Evolutionary conservation across 2,329 filamentous ascomycete genomes (phyloP).

Genomic region (Berkeleyomyces basicola): DNA sequence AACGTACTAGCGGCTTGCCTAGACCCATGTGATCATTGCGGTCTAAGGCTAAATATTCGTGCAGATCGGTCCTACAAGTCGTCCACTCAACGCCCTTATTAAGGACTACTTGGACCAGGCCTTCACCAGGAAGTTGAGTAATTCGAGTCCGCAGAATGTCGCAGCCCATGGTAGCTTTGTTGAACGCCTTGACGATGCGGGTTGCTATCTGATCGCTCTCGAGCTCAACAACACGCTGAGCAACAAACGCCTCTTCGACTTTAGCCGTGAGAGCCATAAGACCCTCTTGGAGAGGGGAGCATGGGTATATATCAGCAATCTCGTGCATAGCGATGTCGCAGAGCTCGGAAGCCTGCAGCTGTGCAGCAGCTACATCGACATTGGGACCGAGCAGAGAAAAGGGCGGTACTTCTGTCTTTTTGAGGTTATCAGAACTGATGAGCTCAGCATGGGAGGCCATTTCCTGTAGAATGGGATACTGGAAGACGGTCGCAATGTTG

Average conservation of each 20-base stretch:
- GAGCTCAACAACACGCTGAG: constrained; percentile 30
- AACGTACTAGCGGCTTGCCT: constrained; percentile 30
- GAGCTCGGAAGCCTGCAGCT: constrained; percentile 24
- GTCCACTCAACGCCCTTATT: constrained; percentile 23
- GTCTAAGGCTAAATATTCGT: constrained; percentile 26
- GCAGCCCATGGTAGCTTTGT: constrained; percentile 24
- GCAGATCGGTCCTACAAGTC: constrained; percentile 20
- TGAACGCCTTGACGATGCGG: constrained; percentile 26
- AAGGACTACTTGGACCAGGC: constrained; percentile 32
- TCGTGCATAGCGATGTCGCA: constrained; percentile 22
- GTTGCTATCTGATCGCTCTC: constrained; percentile 21
- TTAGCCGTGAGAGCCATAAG: constrained; percentile 37
- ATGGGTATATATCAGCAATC: constrained; percentile 37
- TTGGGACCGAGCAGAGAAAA: constrained; percentile 25
- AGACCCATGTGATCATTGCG: constrained; percentile 27
- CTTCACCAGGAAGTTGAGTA: constrained; percentile 27
- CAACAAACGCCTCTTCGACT: constrained; percentile 34
- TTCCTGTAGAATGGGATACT: constrained; percentile 26
- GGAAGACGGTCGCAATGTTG: constrained; percentile 31
- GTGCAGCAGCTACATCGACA: constrained; percentile 21
- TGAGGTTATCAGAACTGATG: constrained; percentile 15
- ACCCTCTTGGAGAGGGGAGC: constrained; percentile 37
- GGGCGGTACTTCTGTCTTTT: constrained; percentile 18
- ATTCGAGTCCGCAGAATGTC: constrained; percentile 33
- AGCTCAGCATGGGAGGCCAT: constrained; percentile 24